Evolutionary conservation across 2,329 filamentous ascomycete species (phyloP).

Genomic region (Cladophialophora yegresii): DNA sequence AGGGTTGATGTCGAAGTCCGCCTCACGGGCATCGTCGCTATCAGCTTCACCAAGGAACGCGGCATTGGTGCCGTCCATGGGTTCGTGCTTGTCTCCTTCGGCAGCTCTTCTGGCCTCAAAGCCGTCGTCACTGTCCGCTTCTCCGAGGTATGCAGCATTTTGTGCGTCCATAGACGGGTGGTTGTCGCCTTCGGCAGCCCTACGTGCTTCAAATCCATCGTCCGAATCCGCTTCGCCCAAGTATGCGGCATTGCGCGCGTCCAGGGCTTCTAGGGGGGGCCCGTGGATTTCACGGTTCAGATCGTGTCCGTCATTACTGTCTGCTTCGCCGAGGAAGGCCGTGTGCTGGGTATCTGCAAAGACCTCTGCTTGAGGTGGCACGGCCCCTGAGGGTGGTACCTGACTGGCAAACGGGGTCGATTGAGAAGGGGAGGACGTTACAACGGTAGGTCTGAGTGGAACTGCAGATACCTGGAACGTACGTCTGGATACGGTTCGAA

Average conservation of each 20-base stretch:
- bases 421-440: conserved; percentile 12
- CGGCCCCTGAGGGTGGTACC: conserved; percentile 13
- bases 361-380: conserved; percentile 14
- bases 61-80: conserved; percentile 22
- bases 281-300: conserved; percentile 22
- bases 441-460: conserved; percentile 13
- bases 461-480: conserved; percentile 17
- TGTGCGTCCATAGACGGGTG: conserved; percentile 22
- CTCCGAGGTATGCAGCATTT: conserved; percentile 28
- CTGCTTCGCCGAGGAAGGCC: conserved; percentile 34
- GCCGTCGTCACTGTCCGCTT: conserved; percentile 32
- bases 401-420: conserved; percentile 13
- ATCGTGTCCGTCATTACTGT: conserved; percentile 33
- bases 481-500: conserved; percentile 2
- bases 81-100: conserved; percentile 29
- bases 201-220: conserved; percentile 28
- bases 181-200: conserved; percentile 25
- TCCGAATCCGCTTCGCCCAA: conserved; percentile 30
- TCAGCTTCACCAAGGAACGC: conserved; percentile 33
- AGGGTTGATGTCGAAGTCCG: conserved; percentile 29
- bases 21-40: conserved; percentile 33
- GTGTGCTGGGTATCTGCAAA: conserved; percentile 20
- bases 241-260: conserved; percentile 28
- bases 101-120: conserved; percentile 29
- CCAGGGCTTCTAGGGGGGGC: conserved; percentile 20